Base-by-base conservation (phyloP, 768 basidiomycete species). In the Hericium erinaceus region DNA sequence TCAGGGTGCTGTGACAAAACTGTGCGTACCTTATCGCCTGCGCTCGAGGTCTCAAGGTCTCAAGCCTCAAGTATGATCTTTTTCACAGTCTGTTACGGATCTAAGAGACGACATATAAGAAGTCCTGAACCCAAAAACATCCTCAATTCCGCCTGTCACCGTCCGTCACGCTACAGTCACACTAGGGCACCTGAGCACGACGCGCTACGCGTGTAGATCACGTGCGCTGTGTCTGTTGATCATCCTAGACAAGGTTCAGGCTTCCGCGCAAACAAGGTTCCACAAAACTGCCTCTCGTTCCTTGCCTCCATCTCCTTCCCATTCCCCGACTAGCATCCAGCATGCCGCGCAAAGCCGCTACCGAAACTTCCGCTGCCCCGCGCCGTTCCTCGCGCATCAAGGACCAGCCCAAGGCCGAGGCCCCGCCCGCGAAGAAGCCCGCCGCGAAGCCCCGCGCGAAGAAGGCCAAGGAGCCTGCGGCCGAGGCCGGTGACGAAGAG, bases 371-470 rank as follows among this genome's bases (percentile, higher is more conserved):
- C 24, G 72, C 73, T 48, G 75, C 77, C 66, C 86, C 86, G 39
- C 85, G 87, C 69, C 87, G 87, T 72, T 88, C 86, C 8, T 72
- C 79, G 37, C 83, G 87, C 65, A 87, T 89, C 73, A 88, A 88
- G 70, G 85, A 84, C 26, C 77, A 80, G 58, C 84, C 84, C 55
- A 86, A 83, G 69, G 67, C 72, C 55, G 85, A 83, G 69, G 67
- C 72, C 2, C 83, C 72, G 26, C 41, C 69, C 73, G 57, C 67
- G 33, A 72, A 70, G 15, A 87, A 85, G 79, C 87, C 83, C 68
- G 71, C 80, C 48, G 75, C 81, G 6, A 88, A 87, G 72, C 83
- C 85, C 50, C 76, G 83, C 63, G 71, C 75, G 44, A 75, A 71
- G 69, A 78, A 77, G 57, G 64, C 70, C 57, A 66, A 65, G 54